Conservation (phyloP, 345 rosid species). For the Orychophragmus violaceus region DNA sequence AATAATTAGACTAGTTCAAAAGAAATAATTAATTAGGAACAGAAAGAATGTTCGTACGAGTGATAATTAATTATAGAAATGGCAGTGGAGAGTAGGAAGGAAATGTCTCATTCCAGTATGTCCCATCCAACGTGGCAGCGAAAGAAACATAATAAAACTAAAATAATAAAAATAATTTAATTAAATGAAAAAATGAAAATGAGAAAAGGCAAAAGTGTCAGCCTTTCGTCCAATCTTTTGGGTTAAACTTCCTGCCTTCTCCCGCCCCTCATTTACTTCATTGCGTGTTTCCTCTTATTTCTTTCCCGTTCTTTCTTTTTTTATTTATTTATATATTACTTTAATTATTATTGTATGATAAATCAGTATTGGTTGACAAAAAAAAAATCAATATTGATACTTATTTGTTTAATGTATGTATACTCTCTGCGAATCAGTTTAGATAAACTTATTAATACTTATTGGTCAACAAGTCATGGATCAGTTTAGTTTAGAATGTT, state of each 20-base stretch:
- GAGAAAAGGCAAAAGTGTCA: constrained; percentile 30
- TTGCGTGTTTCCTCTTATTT: constrained; percentile 28
- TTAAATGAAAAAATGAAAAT: neutral
- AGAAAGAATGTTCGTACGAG: constrained; percentile 33
- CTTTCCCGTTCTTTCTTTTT: neutral
- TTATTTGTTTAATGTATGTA: too few relatives aligned
- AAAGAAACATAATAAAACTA: neutral
- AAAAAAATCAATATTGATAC: too few relatives aligned
- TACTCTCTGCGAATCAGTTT: too few relatives aligned
- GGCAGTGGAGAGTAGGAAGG: constrained; percentile 29
- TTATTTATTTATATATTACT: neutral
- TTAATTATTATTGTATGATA: neutral
- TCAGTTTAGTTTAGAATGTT: too few relatives aligned
- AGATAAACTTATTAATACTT: too few relatives aligned
- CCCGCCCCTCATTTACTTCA: constrained; percentile 29
- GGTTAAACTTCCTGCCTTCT: constrained; percentile 29
- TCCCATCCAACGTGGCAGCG: constrained; percentile 21
- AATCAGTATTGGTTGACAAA: neutral
- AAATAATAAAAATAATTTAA: neutral
- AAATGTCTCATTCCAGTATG: constrained; percentile 26
- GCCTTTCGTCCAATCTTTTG: constrained; percentile 36
- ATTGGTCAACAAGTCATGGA: too few relatives aligned
- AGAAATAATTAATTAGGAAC: constrained; percentile 20
- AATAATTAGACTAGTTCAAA: too few relatives aligned
- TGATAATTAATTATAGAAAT: constrained; percentile 18